Evolutionary conservation across 805 yeast species (phyloP).

Genomic region (Metschnikowia lachancei): DNA sequence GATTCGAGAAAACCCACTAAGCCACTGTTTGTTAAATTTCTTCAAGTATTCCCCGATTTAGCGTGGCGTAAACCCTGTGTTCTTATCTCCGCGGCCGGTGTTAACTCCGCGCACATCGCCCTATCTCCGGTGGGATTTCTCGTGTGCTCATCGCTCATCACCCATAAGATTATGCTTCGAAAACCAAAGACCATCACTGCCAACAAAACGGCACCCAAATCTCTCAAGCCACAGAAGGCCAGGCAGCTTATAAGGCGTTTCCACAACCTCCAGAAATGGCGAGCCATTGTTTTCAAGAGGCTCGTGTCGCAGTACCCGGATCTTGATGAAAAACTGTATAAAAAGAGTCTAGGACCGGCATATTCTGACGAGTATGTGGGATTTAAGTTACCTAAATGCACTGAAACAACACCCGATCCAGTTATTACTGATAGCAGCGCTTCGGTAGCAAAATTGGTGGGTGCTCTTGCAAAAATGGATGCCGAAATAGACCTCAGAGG

Average conservation of each 20-base stretch:
- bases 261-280: constrained; percentile 66
- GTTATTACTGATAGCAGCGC: constrained; percentile 21
- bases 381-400: constrained; percentile 10
- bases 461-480: constrained; percentile 52
- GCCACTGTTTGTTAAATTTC: no score
- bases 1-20: no score
- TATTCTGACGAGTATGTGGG: constrained; percentile 8
- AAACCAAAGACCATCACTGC: constrained; percentile 35
- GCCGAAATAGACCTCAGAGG: constrained; percentile 64
- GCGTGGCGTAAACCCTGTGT: no score
- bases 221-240: constrained; percentile 66
- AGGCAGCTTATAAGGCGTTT: constrained; percentile 74
- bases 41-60: no score
- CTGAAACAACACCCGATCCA: constrained; percentile 13
- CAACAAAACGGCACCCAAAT: constrained; percentile 33
- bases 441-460: constrained; percentile 19
- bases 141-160: neutral
- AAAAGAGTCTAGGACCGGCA: constrained; percentile 11
- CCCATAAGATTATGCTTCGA: constrained; percentile 21
- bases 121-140: no score
- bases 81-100: constrained; percentile 3
- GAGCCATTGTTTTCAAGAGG: constrained; percentile 37
- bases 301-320: constrained; percentile 23
- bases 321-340: constrained; percentile 25
- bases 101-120: neutral